Conservation (phyloP, 192 early-diverging fungal species). For the Chytriomyces hyalinus region DNA sequence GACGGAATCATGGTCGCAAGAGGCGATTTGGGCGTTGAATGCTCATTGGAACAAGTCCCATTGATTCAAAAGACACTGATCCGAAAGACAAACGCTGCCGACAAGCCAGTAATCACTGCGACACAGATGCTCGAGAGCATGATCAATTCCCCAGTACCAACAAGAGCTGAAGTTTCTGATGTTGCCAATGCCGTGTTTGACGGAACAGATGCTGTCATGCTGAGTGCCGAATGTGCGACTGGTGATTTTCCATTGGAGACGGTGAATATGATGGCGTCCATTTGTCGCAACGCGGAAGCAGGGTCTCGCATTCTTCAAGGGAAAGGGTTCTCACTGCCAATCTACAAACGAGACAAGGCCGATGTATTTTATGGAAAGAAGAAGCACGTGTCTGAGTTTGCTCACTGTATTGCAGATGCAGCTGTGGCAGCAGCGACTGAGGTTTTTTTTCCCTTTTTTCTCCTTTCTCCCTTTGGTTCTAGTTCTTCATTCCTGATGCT, state of each 20-base stretch:
- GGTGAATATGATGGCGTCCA: constrained; percentile 56
- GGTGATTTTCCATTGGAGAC: constrained; percentile 59
- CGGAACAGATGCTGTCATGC: constrained; percentile 63
- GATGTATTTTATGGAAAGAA: constrained; percentile 20
- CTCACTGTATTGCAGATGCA: constrained; percentile 59
- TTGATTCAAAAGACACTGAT: constrained; percentile 65
- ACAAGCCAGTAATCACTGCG: constrained; percentile 63
- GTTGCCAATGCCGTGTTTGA: constrained; percentile 67
- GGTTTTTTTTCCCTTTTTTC: constrained; percentile 10
- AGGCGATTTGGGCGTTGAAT: constrained; percentile 64
- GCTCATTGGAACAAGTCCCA: constrained; percentile 56
- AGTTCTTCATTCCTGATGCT: constrained; percentile 18
- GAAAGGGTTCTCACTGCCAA: not conserved
- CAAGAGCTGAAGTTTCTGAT: constrained; percentile 64
- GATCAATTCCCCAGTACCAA: constrained; percentile 59
- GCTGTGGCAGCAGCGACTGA: constrained; percentile 57
- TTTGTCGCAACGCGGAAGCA: constrained; percentile 55
- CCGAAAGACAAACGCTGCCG: constrained; percentile 55
- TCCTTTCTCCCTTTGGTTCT: not conserved
- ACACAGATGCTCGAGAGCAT: constrained; percentile 67
- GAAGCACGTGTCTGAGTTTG: constrained; percentile 45
- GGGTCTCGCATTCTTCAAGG: constrained; percentile 37
- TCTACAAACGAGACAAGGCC: constrained; percentile 26
- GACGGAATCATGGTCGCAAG: constrained; percentile 62
- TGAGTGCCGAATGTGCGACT: constrained; percentile 59